Percentiles rank a stretch among this genome's conserved stretches.
These are phyloP conservation scores for Pseudonectria buxi DNA, from an alignment of 2,329 filamentous ascomycete genomes.

Conservation along the genomic window DNA sequence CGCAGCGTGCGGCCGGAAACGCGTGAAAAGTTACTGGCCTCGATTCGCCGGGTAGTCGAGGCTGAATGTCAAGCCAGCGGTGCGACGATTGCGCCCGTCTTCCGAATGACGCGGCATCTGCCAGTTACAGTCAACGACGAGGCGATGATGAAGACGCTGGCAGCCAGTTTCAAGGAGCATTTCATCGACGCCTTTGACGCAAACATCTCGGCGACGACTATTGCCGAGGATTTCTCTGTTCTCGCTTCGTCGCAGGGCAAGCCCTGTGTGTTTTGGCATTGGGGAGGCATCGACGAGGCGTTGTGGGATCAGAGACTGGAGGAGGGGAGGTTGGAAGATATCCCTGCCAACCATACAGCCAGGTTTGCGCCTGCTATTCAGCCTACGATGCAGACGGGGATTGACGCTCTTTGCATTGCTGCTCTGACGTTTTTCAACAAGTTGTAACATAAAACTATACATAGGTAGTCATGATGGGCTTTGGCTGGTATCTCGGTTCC, in stretches of 20 bases:
- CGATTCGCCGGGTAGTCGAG: constrained; percentile 38
- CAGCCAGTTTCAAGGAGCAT: constrained; percentile 36
- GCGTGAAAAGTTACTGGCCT: constrained; percentile 26
- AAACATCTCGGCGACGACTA: constrained; percentile 34
- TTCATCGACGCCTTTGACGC: constrained; percentile 33
- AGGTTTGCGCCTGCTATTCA: constrained; percentile 19
- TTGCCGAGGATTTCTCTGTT: constrained; percentile 49
- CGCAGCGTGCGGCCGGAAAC: constrained; percentile 27
- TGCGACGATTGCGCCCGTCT: constrained; percentile 33
- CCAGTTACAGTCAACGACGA: constrained; percentile 48
- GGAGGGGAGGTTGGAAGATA: constrained; percentile 10
- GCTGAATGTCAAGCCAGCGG: constrained; percentile 47
- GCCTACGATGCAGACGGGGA: constrained; percentile 17
- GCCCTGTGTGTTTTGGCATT: constrained; percentile 16
- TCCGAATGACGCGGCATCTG: constrained; percentile 34
- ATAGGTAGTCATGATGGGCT: too few species aligned
- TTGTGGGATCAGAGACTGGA: constrained; percentile 11
- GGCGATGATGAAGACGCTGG: constrained; percentile 33
- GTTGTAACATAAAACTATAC: background rate
- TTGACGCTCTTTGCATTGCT: constrained; percentile 12
- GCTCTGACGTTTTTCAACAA: constrained; percentile 9
- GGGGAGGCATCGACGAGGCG: constrained; percentile 9
- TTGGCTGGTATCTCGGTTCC: too few species aligned
- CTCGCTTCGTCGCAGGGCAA: constrained; percentile 13
- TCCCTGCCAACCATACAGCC: constrained; percentile 20